Percentiles rank a stretch among this genome's conserved stretches.
These are phyloP conservation scores for Nannochloropsis gaditana DNA, from an alignment of 108 stramenopile species.

Conservation along the genomic window DNA sequence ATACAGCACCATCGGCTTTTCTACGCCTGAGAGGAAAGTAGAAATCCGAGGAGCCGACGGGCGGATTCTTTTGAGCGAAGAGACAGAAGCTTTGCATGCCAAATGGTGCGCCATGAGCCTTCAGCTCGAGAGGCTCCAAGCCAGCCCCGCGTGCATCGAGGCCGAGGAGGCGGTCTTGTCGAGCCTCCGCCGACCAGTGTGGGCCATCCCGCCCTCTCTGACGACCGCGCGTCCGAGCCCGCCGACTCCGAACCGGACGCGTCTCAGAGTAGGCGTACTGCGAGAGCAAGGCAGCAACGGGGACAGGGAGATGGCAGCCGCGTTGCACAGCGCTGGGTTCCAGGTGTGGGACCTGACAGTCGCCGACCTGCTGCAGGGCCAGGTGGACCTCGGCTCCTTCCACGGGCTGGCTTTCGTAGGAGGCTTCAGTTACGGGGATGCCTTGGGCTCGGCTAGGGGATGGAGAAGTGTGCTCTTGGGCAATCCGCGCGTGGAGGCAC, in stretches of 20 bases:
- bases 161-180: conserved; percentile 65
- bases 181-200: conserved; percentile 58
- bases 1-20: not conserved
- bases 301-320: conserved; percentile 94
- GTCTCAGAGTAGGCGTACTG: conserved; percentile 88
- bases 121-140: conserved; percentile 82
- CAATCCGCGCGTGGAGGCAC: conserved; percentile 77
- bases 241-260: conserved; percentile 12
- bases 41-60: not conserved
- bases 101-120: conserved; percentile 97
- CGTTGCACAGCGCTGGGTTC: conserved; percentile 88
- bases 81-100: conserved; percentile 61
- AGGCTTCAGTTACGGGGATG: conserved; percentile 96
- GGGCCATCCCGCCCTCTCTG: conserved; percentile 55
- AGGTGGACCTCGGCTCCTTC: not conserved
- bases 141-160: conserved; percentile 83
- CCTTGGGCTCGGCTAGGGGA: conserved; percentile 93
- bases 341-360: conserved; percentile 89
- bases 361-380: not conserved
- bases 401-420: conserved; percentile 71
- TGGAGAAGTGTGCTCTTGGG: conserved; percentile 98
- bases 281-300: conserved; percentile 98
- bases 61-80: not conserved
- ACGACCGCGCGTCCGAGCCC: not conserved
- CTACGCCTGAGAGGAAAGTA: not conserved